A percentile compares a stretch with the other conserved stretches of the same genome.
Evolutionary conservation across 163 green algal genomes (phyloP).

Genomic region (Trebouxiophyceae sp.): DNA sequence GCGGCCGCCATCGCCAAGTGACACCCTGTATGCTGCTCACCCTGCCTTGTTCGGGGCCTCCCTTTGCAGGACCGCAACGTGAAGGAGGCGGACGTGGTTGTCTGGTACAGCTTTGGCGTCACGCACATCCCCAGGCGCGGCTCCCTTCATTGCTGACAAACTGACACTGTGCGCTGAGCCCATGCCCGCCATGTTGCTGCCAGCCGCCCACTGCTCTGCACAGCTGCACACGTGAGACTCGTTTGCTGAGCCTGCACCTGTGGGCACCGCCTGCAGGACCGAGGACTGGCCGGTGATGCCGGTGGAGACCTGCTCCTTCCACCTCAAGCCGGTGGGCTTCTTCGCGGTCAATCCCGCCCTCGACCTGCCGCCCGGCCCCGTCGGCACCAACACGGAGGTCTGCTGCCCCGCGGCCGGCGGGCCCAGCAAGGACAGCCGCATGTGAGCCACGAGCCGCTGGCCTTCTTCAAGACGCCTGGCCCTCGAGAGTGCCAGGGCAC

Average conservation of each 20-base stretch:
- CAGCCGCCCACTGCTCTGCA: too few species aligned
- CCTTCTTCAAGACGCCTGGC: too few species aligned
- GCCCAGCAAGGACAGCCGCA: too few species aligned
- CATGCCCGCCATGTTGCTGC: too few species aligned
- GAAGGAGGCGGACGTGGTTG: constrained; percentile 40
- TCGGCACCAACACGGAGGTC: neutral
- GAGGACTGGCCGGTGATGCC: constrained; percentile 56
- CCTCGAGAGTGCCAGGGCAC: too few species aligned
- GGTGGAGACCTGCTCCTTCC: constrained; percentile 42
- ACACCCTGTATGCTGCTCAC: neutral
- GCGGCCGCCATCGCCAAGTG: neutral
- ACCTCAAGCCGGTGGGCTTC: constrained; percentile 29
- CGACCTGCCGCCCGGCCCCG: constrained; percentile 9
- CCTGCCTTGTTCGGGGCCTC: too few species aligned
- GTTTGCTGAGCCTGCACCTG: too few species aligned
- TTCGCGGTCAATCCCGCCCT: constrained; percentile 25
- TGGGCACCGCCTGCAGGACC: too few species aligned
- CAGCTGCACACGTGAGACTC: too few species aligned
- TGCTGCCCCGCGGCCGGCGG: neutral
- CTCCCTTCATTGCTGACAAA: too few species aligned
- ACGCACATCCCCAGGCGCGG: constrained; percentile 54
- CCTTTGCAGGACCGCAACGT: constrained; percentile 39
- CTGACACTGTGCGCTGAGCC: too few species aligned
- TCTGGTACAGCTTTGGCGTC: constrained; percentile 64
- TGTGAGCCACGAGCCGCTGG: too few species aligned